These are phyloP conservation scores for Stachybotrys elegans DNA, from an alignment of 2,329 filamentous ascomycete species.

Conservation along the genomic window DNA sequence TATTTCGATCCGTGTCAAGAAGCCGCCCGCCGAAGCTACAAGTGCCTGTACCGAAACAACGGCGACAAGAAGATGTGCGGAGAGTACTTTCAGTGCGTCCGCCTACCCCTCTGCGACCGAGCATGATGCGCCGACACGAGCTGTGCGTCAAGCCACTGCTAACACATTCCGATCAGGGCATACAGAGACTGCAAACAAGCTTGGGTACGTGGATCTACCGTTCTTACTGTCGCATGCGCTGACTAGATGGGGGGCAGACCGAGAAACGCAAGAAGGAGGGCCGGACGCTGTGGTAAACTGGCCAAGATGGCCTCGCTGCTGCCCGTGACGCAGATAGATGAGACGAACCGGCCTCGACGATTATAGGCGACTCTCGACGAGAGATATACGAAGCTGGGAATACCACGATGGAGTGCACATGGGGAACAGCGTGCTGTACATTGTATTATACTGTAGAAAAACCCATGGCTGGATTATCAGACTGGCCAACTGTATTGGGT, in stretches of 20 bases:
- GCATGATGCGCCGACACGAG: too few species aligned
- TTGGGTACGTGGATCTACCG: slow-evolving; percentile 60
- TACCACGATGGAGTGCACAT: too few species aligned
- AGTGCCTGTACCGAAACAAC: slow-evolving; percentile 81
- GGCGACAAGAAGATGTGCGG: slow-evolving; percentile 85
- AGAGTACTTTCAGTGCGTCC: slow-evolving; percentile 88
- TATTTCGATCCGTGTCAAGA: slow-evolving; percentile 96
- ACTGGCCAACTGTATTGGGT: too few species aligned
- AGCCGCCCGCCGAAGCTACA: slow-evolving; percentile 77
- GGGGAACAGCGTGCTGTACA: too few species aligned
- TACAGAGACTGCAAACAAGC: slow-evolving; percentile 93
- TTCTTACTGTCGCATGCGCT: not conserved
- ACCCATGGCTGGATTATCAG: too few species aligned
- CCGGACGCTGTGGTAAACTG: slow-evolving; percentile 18
- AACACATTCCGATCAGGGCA: slow-evolving; percentile 51
- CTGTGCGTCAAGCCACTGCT: slow-evolving; percentile 12
- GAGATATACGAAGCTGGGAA: too few species aligned
- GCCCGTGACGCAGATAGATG: too few species aligned
- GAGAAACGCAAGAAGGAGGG: slow-evolving; percentile 27
- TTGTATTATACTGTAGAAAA: too few species aligned
- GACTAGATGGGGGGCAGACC: slow-evolving; percentile 18
- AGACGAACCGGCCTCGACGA: too few species aligned
- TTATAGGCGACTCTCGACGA: too few species aligned
- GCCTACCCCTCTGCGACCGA: not conserved
- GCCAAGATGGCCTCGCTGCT: too few species aligned